Base-by-base conservation (phyloP, 768 basidiomycete genomes). In the Amanita pallidorosea region DNA sequence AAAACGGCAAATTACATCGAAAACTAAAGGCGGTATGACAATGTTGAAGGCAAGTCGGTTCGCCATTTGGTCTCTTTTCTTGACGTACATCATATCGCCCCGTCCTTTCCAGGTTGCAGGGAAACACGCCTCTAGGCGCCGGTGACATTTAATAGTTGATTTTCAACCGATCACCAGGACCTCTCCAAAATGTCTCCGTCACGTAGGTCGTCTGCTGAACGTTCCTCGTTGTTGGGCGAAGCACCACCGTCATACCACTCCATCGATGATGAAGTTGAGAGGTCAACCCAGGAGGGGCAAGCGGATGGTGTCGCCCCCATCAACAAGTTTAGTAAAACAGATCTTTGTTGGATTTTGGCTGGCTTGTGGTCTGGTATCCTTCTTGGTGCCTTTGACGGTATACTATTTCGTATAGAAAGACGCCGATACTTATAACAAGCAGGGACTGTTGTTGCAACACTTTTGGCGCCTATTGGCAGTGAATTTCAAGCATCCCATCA, bases 381-480 rank as follows among this genome's bases (percentile, higher is more conserved):
- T 60, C 70, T 93, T 49, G 86, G 85, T 59, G 88, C 90, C 38
- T 75, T 93, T 59, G 89, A 92, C 63, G 88, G 88, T 85, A 63
- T 52, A 72, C 63, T 34, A 12, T 45, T 37, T 42, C 36, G 40
- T 45, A 35, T 49, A 55, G 47, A 45, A 37, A 53, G 33, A n/a
- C n/a, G 5, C 17, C 44, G 46, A 27, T 44, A 45, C 46, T 53
- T 51, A 57, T 52, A 5, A 17, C 43, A 34, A 51, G 54, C 56
- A 85, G 87, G 86, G 57, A 91, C 88, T 4, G 83, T 92, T 58
- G 89, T 92, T 53, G 90, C 89, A 23, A 93, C 90, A 2, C 75
- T 93, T 45, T 69, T 89, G 53, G 79, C 84, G 37, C 85, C 88
- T 51, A 91, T 93, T 56, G 90, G 89, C 48, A 89, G 85, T 60